Base-by-base conservation (phyloP, 306 rosid genomes). In the Vicia villosa region DNA sequence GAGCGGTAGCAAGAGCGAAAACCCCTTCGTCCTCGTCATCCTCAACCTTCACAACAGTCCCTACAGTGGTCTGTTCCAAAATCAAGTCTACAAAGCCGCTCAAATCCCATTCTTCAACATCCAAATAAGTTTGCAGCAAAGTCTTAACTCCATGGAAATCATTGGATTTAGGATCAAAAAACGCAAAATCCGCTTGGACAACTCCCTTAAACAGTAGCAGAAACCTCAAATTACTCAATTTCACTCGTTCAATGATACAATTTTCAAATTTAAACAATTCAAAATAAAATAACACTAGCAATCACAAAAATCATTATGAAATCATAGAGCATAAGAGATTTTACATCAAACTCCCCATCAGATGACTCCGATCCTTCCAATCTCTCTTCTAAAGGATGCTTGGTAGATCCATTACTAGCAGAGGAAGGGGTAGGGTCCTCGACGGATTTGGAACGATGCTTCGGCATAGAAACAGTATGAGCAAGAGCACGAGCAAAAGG, bases 71-170 rank as follows among this genome's bases (percentile, higher is more conserved):
- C 83, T 91, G 93, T 45, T 37, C 88, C 85, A 86, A 79, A 65
- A 88, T 83, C 78, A 88, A 74, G 73, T 91, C 93, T 12, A 75
- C 83, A 68, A 91, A 88, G 67, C 81, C 87, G 81, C 86, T 90
- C 82, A 90, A 83, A 83, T 90, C 94, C 97, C 96, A 93, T 54
- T 75, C 80, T 45, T 72, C 72, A 61, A 81, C 79, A 77, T 90
- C 89, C 16, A 93, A 90, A 77, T 85, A 90, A 68, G 83, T 78
- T 76, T 83, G 91, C 22, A 93, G 84, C 84, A 93, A 80, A 41
- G 85, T 85, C 91, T 88, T 93, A 34, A 83, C 90, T 74, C 96
- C 98, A 70, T 93, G 97, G 79, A 88, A 93, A 67, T 90, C 94
- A 2, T 72, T 71, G 8, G 94, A 73, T 75, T 90, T 90, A 6